phyloP scores from a whole-genome alignment of 1,284 basidiomycete species.

The Melampsora americana region DNA sequence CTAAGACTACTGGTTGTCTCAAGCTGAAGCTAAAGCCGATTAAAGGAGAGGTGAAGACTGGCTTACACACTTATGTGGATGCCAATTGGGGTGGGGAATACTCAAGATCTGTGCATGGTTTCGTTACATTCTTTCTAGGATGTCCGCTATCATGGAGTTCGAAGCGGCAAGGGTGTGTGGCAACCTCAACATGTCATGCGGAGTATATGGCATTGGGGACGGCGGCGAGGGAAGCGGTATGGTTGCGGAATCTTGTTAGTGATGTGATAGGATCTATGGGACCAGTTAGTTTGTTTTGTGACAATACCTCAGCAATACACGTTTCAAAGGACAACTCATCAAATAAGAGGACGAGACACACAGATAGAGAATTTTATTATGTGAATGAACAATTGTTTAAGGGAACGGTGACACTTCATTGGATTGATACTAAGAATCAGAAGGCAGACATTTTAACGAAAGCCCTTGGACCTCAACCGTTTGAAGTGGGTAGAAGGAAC shows the following conservation, averaged over 20 bases:
- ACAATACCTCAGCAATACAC: neutral
- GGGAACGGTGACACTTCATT: neutral
- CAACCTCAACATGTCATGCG: neutral
- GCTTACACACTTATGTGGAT: neutral
- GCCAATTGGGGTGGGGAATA: neutral
- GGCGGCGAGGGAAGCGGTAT: neutral
- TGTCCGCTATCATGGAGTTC: neutral
- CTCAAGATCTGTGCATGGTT: neutral
- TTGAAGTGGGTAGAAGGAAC: neutral
- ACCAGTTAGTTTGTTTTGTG: neutral
- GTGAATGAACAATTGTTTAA: conserved; percentile 8
- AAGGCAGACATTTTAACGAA: conserved; percentile 11
- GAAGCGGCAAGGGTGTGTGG: neutral
- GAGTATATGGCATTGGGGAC: neutral
- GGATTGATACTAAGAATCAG: conserved; percentile 7
- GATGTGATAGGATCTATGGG: neutral
- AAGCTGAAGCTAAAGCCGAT: neutral
- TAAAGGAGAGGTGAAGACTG: too few species aligned
- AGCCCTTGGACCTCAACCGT: neutral
- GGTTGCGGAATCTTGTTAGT: neutral
- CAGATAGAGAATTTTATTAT: neutral
- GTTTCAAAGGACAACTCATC: neutral
- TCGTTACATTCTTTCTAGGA: neutral
- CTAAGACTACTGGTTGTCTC: neutral
- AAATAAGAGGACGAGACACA: neutral